These are phyloP conservation scores for Fragilariopsis cylindrus DNA, from an alignment of 108 stramenopile genomes.

Conservation along the genomic window DNA sequence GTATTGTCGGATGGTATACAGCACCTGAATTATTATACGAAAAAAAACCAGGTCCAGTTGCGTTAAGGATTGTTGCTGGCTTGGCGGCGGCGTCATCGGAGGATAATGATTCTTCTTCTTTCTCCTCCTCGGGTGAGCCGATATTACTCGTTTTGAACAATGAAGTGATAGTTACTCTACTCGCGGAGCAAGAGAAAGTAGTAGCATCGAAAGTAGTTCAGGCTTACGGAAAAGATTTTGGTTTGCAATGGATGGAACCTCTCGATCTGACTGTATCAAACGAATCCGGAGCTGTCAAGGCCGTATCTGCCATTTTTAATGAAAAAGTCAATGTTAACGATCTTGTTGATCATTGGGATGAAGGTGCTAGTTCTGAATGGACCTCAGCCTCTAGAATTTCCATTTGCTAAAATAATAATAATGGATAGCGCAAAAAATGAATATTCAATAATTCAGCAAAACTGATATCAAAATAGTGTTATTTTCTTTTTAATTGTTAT, in stretches of 20 bases:
- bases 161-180: background rate
- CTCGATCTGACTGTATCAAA: constrained; percentile 18
- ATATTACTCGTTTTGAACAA: constrained; percentile 23
- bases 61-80: constrained; percentile 45
- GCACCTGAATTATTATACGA: constrained; percentile 42
- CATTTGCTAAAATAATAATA: too few species aligned
- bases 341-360: constrained; percentile 48
- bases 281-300: constrained; percentile 15
- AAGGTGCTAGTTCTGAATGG: constrained; percentile 25
- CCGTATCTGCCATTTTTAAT: constrained; percentile 4
- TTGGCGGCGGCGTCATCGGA: constrained; percentile 12
- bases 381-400: background rate
- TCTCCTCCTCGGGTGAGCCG: background rate
- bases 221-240: constrained; percentile 55
- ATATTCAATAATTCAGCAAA: too few species aligned
- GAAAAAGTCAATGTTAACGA: constrained; percentile 26
- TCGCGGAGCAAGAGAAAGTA: constrained; percentile 1
- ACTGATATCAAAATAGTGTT: too few species aligned
- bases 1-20: constrained; percentile 78
- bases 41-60: constrained; percentile 36
- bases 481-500: too few species aligned
- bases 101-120: too few species aligned
- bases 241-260: constrained; percentile 44
- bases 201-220: constrained; percentile 11
- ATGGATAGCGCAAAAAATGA: too few species aligned